Conservation (phyloP, 225 moss, liverwort and hornwort species). For the Lunularia cruciata region DNA sequence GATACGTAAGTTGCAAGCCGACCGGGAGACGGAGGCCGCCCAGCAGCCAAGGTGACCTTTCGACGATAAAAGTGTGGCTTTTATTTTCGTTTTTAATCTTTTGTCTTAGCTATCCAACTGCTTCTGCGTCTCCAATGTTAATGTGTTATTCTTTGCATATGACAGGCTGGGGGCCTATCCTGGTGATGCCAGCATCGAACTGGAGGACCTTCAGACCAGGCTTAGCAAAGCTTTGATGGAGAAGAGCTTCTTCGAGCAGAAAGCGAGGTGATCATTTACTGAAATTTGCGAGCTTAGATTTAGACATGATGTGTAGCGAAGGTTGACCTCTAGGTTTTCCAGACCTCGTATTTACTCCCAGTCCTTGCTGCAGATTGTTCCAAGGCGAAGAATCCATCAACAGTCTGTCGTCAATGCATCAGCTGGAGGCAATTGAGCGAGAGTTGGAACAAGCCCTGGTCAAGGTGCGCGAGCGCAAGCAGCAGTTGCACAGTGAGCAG, state of each 20-base stretch:
- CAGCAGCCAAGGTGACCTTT: conserved; percentile 29
- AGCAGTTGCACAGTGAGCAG: conserved; percentile 8
- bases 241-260: conserved; percentile 28
- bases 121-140: no score
- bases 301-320: no score
- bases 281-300: no score
- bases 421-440: conserved; percentile 12
- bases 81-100: no score
- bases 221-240: conserved; percentile 22
- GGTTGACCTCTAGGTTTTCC: no score
- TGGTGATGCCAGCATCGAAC: neutral
- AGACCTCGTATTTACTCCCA: no score
- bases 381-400: conserved; percentile 22
- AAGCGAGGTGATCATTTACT: conserved; percentile 24
- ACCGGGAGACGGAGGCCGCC: conserved; percentile 16
- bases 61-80: no score
- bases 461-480: conserved; percentile 23
- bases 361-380: conserved; percentile 16
- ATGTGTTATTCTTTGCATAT: no score
- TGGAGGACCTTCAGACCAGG: conserved; percentile 17
- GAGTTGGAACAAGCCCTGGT: conserved; percentile 26
- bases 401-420: neutral
- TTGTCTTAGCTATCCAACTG: no score
- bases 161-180: no score
- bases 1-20: conserved; percentile 20